Evolutionary conservation across 805 yeast genomes (phyloP).

Genomic region (Suhomyces canberraensis): DNA sequence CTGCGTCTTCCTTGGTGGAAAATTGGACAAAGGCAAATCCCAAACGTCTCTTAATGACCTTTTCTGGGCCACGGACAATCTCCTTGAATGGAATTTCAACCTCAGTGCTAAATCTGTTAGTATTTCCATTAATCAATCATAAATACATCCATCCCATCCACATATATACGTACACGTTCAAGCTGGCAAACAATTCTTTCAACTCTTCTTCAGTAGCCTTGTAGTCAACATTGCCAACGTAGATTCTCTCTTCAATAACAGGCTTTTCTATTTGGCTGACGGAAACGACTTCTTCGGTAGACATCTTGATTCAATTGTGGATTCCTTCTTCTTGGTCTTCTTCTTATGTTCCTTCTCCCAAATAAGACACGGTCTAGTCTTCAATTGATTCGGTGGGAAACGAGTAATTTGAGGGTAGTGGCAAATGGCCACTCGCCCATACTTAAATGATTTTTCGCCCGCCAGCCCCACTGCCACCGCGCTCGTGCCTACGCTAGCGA

Average conservation of each 20-base stretch:
- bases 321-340: slow-evolving; percentile 3
- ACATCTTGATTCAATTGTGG: slow-evolving; percentile 4
- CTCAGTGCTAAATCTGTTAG: slow-evolving; percentile 26
- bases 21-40: slow-evolving; percentile 64
- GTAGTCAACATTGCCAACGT: slow-evolving; percentile 43
- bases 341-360: slow-evolving; percentile 4
- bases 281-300: slow-evolving; percentile 10
- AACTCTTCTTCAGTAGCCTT: slow-evolving; percentile 43
- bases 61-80: slow-evolving; percentile 28
- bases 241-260: slow-evolving; percentile 43
- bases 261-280: no score
- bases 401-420: background rate
- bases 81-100: slow-evolving; percentile 53
- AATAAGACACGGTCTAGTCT: slow-evolving; percentile 4
- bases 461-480: no score
- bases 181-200: slow-evolving; percentile 47
- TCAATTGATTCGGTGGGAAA: slow-evolving; percentile 4
- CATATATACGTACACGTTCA: slow-evolving; percentile 36
- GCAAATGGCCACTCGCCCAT: slow-evolving; percentile 4
- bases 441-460: slow-evolving; percentile 8
- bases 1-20: slow-evolving; percentile 41
- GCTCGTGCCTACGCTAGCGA: no score
- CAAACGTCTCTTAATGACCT: slow-evolving; percentile 41
- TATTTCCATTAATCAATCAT: slow-evolving; percentile 3
- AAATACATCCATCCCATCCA: no score